phyloP scores from a whole-genome alignment of 2,329 filamentous ascomycete species.

The Neodidymelliopsis sp. region DNA sequence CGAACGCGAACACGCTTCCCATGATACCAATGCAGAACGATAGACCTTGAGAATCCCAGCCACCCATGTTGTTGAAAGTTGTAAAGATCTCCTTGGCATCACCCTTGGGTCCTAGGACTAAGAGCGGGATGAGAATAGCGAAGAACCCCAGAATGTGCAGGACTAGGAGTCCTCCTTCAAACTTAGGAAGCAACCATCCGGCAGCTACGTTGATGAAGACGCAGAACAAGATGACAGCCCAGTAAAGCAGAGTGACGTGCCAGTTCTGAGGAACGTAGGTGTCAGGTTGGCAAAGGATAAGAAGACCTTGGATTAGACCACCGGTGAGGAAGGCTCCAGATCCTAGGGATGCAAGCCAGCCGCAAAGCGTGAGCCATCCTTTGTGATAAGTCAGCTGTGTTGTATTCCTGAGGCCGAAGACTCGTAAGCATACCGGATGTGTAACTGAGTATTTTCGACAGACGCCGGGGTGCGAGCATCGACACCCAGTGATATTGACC shows the following conservation, averaged over 20 bases:
- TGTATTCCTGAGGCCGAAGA: background rate
- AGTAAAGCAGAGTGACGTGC: conserved; percentile 60
- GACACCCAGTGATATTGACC: conserved; percentile 49
- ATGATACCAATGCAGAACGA: conserved; percentile 53
- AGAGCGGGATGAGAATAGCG: conserved; percentile 57
- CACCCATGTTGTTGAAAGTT: conserved; percentile 55
- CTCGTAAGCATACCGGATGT: conserved; percentile 38
- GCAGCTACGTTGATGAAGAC: conserved; percentile 55
- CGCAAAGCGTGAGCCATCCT: conserved; percentile 53
- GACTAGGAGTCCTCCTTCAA: conserved; percentile 57
- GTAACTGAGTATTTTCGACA: conserved; percentile 53
- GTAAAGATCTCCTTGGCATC: conserved; percentile 53
- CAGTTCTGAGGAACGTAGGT: conserved; percentile 52
- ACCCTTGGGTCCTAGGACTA: conserved; percentile 51
- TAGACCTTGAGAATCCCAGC: conserved; percentile 53
- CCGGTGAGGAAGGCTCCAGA: conserved; percentile 37
- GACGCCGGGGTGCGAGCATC: conserved; percentile 50
- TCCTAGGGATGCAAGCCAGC: conserved; percentile 50
- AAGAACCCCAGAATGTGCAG: conserved; percentile 61
- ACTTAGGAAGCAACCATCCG: conserved; percentile 53
- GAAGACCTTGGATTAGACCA: conserved; percentile 40
- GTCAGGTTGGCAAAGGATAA: conserved; percentile 48
- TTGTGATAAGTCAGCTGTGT: background rate
- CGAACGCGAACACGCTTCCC: conserved; percentile 45
- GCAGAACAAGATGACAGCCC: conserved; percentile 51